Base-by-base conservation (phyloP, 208 protist genomes). In the Acanthamoeba rhysodes region DNA sequence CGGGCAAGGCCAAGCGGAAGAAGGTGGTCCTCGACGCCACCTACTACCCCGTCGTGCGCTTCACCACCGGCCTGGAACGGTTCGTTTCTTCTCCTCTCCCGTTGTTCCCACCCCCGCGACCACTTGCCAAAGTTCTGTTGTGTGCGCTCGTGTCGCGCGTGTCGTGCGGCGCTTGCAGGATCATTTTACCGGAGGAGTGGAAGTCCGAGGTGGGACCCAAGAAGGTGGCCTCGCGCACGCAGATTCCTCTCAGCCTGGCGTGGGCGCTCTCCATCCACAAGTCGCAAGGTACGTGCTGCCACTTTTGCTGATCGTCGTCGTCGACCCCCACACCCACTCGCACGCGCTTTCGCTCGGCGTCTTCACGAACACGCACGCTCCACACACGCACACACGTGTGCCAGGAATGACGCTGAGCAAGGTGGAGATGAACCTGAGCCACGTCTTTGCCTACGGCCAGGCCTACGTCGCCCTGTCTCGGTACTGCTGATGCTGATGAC, bases 241-340 rank as follows among this genome's bases (percentile, higher is more conserved):
- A 98, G 94, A 59, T 99, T 22, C 99, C 99, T 55, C 97, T 99
- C 4, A 98, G 97, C n/a, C 97, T 99, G 12, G 99, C 99, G 62
- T 99, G 99, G 97, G 98, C 98, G 48, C 98, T 99, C 84, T 99
- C 99, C 14, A 99, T 99, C 76, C 99, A 99, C 97, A 99, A 99
- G 94, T 98, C 97, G 53, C 99, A 99, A 95, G 99, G 90, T 92
- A 68, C 18, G 37, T 20, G 2, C 59, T 5, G 2, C 45, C 62
- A n/a, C 32, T 22, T 92, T 41, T 1, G 6, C 16, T 84, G 1
- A 84, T 76, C 37, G n/a, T n/a, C 14, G 34, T 20, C 68, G n/a
- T 9, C 34, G 12, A 41, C 70, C 4, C 34, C 4, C 34, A 41
- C 37, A 41, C 37, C 2, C 37, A 41, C 4, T 1, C 37, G 37